These are phyloP conservation scores for Quercus bicolor DNA, from an alignment of 306 rosid genomes.

Conservation along the genomic window DNA sequence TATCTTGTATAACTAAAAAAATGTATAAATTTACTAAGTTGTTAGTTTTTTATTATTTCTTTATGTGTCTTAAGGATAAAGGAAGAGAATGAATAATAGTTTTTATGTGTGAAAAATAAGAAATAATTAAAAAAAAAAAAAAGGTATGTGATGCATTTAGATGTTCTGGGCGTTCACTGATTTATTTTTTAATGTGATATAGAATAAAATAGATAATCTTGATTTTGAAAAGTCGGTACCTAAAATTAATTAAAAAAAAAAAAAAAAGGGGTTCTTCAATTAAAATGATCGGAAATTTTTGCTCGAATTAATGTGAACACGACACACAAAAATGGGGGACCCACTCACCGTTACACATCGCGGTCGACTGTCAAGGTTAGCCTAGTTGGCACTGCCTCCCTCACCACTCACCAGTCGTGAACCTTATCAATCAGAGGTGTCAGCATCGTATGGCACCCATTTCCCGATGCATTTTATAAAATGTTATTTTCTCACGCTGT, in stretches of 20 bases:
- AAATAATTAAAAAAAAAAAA: no score
- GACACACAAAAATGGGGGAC: background rate
- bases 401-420: background rate
- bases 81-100: rapidly evolving
- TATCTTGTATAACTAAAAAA: no score
- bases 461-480: background rate
- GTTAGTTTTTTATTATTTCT: no score
- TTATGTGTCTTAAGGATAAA: no score
- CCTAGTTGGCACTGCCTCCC: background rate
- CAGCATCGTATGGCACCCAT: background rate
- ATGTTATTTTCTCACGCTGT: background rate
- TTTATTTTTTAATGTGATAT: no score
- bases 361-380: constrained; percentile 14
- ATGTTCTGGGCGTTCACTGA: rapidly evolving
- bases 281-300: rapidly evolving
- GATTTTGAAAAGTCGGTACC: rapidly evolving
- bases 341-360: constrained; percentile 29
- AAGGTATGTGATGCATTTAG: rapidly evolving
- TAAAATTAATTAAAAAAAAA: no score
- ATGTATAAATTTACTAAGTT: no score
- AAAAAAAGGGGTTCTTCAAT: no score
- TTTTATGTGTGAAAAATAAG: rapidly evolving
- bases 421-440: background rate
- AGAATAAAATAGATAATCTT: no score
- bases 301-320: rapidly evolving